Conservation (phyloP, 441 rosid species). For the Syzygium syzygioides region DNA sequence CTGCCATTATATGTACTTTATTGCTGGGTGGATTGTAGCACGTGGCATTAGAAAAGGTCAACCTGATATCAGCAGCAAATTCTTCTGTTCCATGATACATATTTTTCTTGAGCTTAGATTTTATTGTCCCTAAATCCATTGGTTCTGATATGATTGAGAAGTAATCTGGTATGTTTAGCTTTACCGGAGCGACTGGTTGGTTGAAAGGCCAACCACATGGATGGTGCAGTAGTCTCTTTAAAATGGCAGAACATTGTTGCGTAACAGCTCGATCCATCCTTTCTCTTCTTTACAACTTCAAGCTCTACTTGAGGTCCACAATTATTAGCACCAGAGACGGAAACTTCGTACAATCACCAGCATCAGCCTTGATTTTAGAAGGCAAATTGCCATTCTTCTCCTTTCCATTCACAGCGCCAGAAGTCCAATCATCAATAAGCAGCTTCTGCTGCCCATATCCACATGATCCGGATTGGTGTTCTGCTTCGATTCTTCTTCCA, state of each 20-base stretch:
- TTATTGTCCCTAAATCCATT: constrained; percentile 66
- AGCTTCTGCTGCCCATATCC: constrained; percentile 8
- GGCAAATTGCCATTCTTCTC: constrained; percentile 3
- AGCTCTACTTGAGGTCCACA: constrained; percentile 25
- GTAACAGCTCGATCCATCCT: constrained; percentile 44
- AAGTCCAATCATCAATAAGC: constrained; percentile 7
- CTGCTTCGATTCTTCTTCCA: constrained; percentile 25
- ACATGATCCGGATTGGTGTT: constrained; percentile 15
- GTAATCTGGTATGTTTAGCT: constrained; percentile 53
- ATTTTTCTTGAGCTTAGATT: constrained; percentile 34
- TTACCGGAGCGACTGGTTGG: constrained; percentile 50
- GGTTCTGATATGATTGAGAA: constrained; percentile 44
- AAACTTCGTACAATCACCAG: neutral
- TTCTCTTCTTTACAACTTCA: constrained; percentile 42
- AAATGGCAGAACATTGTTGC: constrained; percentile 42
- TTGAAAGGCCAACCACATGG: constrained; percentile 37
- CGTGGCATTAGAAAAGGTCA: constrained; percentile 56
- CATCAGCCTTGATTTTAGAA: constrained; percentile 5
- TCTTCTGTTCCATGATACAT: constrained; percentile 31
- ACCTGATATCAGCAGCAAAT: constrained; percentile 55
- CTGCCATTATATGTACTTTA: constrained; percentile 34
- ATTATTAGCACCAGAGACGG: constrained; percentile 19
- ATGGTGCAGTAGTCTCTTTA: constrained; percentile 30
- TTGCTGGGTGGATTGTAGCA: constrained; percentile 42
- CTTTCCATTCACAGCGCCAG: neutral